Conservation (phyloP, 177 flowering plant species). For the Vitis hybrid region DNA sequence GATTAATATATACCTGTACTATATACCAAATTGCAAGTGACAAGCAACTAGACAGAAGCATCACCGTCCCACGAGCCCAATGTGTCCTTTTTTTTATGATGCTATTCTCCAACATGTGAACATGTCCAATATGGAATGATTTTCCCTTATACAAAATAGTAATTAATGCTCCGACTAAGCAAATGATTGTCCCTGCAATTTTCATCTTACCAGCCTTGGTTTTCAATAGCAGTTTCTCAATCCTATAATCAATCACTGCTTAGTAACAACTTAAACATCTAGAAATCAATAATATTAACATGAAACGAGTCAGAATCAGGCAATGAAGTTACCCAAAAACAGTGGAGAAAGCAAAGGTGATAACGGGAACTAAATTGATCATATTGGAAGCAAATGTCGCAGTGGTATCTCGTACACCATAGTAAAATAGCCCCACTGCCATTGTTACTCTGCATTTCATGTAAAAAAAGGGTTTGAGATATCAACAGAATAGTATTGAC, state of each 20-base stretch:
- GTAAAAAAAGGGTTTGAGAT: background rate
- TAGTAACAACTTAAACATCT: background rate
- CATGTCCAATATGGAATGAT: constrained; percentile 19
- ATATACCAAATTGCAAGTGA: constrained; percentile 45
- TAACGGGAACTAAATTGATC: constrained; percentile 44
- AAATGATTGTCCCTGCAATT: constrained; percentile 32
- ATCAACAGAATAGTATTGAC: background rate
- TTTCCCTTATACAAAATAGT: constrained; percentile 41
- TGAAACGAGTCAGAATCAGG: background rate
- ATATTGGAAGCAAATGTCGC: constrained; percentile 50
- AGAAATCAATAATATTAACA: too few relatives aligned
- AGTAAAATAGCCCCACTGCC: constrained; percentile 52
- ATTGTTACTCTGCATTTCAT: constrained; percentile 30
- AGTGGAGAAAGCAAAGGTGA: constrained; percentile 39
- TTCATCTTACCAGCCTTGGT: constrained; percentile 33
- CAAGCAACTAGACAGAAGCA: constrained; percentile 33
- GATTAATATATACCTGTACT: constrained; percentile 32
- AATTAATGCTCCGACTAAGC: constrained; percentile 39
- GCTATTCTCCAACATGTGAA: background rate
- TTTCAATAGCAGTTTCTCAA: constrained; percentile 32
- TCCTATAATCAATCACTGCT: constrained; percentile 16
- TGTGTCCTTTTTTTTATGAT: background rate
- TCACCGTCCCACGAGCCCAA: constrained; percentile 34
- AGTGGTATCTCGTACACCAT: constrained; percentile 44
- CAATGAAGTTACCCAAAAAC: constrained; percentile 26